These are phyloP conservation scores for Curvularia spicifera DNA, from an alignment of 2,329 filamentous ascomycete genomes.

Conservation along the genomic window DNA sequence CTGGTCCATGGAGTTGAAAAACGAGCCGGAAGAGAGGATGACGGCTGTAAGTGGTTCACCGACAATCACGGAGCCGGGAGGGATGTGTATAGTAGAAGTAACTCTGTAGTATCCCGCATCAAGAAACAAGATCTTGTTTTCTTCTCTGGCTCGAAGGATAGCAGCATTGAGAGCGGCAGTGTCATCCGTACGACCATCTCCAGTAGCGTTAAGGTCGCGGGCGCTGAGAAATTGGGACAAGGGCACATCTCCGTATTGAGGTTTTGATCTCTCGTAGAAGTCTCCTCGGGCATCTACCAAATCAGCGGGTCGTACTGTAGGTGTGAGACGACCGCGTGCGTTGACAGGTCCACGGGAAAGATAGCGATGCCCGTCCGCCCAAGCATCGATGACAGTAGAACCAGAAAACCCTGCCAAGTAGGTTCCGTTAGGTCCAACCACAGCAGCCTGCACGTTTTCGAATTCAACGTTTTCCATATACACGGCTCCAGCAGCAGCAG, in stretches of 20 bases:
- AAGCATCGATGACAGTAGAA: conserved; percentile 32
- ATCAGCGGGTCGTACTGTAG: conserved; percentile 50
- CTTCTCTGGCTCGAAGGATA: conserved; percentile 66
- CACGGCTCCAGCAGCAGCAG: conserved; percentile 56
- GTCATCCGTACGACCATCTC: conserved; percentile 85
- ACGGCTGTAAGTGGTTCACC: conserved; percentile 85
- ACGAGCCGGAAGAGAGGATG: conserved; percentile 75
- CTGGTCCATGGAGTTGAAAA: conserved; percentile 54
- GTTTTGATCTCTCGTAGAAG: conserved; percentile 60
- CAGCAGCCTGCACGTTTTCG: conserved; percentile 53
- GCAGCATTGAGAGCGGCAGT: conserved; percentile 78
- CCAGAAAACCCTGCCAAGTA: conserved; percentile 37
- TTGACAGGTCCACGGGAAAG: conserved; percentile 49
- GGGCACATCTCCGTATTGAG: conserved; percentile 56
- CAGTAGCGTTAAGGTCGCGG: conserved; percentile 65
- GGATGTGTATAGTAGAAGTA: conserved; percentile 61
- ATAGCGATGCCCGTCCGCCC: conserved; percentile 46
- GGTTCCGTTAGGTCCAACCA: conserved; percentile 33
- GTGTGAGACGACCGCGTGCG: conserved; percentile 53
- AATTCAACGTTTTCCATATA: conserved; percentile 66
- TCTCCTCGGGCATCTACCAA: conserved; percentile 56
- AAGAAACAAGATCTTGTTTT: conserved; percentile 62
- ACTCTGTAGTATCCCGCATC: conserved; percentile 65
- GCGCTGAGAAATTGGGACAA: conserved; percentile 66
- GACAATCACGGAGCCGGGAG: conserved; percentile 77